A percentile compares a stretch with the other conserved stretches of the same genome.
phyloP scores from a whole-genome alignment of 768 basidiomycete genomes.

The Leccinellum rugosiceps region DNA sequence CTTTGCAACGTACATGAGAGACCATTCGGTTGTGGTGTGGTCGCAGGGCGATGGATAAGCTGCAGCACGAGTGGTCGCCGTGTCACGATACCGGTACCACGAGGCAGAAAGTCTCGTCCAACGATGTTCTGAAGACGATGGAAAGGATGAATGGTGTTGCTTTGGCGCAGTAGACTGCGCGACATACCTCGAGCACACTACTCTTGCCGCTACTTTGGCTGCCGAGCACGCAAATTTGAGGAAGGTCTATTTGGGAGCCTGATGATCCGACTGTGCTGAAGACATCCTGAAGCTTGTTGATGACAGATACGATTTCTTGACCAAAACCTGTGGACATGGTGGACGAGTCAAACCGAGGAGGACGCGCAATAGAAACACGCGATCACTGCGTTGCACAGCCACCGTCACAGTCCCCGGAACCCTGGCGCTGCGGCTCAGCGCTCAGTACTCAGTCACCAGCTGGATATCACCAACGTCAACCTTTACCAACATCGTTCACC shows the following conservation, averaged over 20 bases:
- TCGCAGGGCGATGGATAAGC: slow-evolving; percentile 82
- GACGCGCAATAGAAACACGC: slow-evolving; percentile 22
- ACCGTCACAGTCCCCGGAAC: slow-evolving; percentile 7
- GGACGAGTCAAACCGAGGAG: slow-evolving; percentile 16
- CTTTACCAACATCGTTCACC: neutral
- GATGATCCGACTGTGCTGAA: slow-evolving; percentile 81
- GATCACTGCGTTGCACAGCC: slow-evolving; percentile 25
- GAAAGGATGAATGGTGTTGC: slow-evolving; percentile 8
- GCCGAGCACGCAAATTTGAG: slow-evolving; percentile 88
- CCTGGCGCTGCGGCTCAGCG: too few species aligned
- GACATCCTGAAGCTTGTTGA: slow-evolving; percentile 92
- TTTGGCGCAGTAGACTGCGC: neutral
- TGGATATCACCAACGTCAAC: neutral
- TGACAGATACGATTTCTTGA: slow-evolving; percentile 72
- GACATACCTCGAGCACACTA: slow-evolving; percentile 80
- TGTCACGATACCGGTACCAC: slow-evolving; percentile 98
- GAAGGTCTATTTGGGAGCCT: slow-evolving; percentile 79
- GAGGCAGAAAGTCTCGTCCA: slow-evolving; percentile 96
- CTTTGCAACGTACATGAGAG: slow-evolving; percentile 36
- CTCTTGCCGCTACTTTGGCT: slow-evolving; percentile 94
- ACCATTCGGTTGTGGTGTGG: slow-evolving; percentile 43
- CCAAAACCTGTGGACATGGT: slow-evolving; percentile 63
- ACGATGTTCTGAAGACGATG: slow-evolving; percentile 76
- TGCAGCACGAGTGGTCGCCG: slow-evolving; percentile 94
- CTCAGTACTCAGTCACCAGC: too few species aligned